Evolutionary conservation across 2,329 filamentous ascomycete species (phyloP), one percentile per base, ranked within the genome.

Genomic region (Tothia fuscella): DNA sequence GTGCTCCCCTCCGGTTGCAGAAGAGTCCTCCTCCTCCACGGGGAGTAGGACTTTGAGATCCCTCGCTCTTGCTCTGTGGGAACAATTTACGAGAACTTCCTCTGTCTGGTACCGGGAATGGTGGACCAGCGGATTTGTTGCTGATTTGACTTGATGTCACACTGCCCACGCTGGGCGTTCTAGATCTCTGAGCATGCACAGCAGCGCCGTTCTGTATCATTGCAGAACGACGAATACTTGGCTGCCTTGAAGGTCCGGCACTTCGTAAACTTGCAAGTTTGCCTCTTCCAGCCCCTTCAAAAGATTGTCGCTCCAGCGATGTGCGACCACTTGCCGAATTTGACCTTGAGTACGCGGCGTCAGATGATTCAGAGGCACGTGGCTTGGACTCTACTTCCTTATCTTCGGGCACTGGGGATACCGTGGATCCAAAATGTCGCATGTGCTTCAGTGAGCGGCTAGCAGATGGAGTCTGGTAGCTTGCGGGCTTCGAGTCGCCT

Each of bases 21-120:
- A 53, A 44, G 39, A 59, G 48, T 19, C 49, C 44, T 32, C 53
- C 54, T 42, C 51, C 54, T 60, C 69, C 52, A 24, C 75, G 71
- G 16, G 71, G 68, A 1, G 80, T 86, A 1, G 87, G 87, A 55
- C 85, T 94, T 48, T 77, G 73, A 30, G 78, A 79, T 3, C 82
- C 82, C 47, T 94, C 86, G 56, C 82, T 87, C 38, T 72, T 66
- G 49, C 73, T 80, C 46, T 78, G 61, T 1, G 77, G 74, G 31
- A 46, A 41, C 17, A 80, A 72, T 52, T 81, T 79, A 46, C 87
- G 77, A 5, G 88, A 98, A 60, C 89, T 96, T 22, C 85, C 83
- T 43, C 91, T 72, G 3, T 80, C 80, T 0, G 91, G 91, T 5
- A 98, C 93, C 0, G 91, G 88, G 65, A 93, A 95, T 1, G 91